Evolutionary conservation across 306 rosid species (phyloP).

Genomic region (Dryas alaskensis): DNA sequence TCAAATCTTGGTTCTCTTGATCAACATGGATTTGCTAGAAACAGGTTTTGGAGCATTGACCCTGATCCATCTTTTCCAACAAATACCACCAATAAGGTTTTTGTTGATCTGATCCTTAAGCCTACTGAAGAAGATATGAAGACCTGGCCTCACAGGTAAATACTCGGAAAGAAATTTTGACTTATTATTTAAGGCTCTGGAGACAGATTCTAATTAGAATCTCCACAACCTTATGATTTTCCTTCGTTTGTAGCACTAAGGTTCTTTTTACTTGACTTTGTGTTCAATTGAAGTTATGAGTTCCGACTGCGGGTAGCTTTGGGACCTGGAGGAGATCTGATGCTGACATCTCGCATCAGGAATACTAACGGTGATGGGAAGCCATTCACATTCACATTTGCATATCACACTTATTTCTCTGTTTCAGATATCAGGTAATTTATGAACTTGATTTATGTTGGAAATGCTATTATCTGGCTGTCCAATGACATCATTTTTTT

Average conservation of each 20-base stretch:
- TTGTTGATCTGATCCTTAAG: slow-evolving; percentile 82
- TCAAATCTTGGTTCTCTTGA: slow-evolving; percentile 63
- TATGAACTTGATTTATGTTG: slow-evolving; percentile 12
- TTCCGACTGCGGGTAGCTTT: slow-evolving; percentile 81
- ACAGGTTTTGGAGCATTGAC: slow-evolving; percentile 68
- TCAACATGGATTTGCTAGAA: slow-evolving; percentile 86
- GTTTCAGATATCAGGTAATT: slow-evolving; percentile 87
- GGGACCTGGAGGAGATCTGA: slow-evolving; percentile 90
- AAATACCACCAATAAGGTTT: slow-evolving; percentile 51
- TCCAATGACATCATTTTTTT: too few relatives aligned
- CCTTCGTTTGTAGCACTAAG: not conserved
- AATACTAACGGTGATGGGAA: slow-evolving; percentile 86
- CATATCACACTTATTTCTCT: slow-evolving; percentile 88
- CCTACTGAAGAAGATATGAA: slow-evolving; percentile 77
- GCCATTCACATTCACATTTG: slow-evolving; percentile 89
- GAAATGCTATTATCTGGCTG: not conserved
- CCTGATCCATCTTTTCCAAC: slow-evolving; percentile 63
- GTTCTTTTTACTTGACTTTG: slow-evolving; percentile 8
- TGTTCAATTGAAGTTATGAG: slow-evolving; percentile 59
- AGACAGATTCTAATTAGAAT: not conserved
- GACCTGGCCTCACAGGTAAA: slow-evolving; percentile 82
- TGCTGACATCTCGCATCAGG: slow-evolving; percentile 85
- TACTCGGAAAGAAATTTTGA: slow-evolving; percentile 4
- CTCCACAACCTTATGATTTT: not conserved
- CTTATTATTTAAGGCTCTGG: not conserved